Evolutionary conservation across 176 grass and related monocot species (phyloP).

Genomic region (Tillandsia leiboldiana): DNA sequence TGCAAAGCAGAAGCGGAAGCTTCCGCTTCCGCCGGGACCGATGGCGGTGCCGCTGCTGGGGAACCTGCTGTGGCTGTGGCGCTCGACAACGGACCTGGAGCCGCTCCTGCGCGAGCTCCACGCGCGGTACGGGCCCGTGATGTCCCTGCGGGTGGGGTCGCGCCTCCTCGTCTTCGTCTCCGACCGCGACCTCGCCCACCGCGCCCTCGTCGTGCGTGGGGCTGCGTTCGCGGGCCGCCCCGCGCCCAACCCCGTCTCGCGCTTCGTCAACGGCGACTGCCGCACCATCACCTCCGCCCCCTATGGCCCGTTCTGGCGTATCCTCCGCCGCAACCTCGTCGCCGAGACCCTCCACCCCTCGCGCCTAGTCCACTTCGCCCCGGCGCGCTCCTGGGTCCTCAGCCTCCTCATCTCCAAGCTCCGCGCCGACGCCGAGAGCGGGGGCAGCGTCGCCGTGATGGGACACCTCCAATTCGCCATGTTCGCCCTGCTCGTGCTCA

Average conservation of each 20-base stretch:
- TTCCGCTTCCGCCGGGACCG: slow-evolving; percentile 38
- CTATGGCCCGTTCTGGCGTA: slow-evolving; percentile 43
- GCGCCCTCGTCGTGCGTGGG: slow-evolving; percentile 36
- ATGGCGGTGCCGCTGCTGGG: slow-evolving; percentile 32
- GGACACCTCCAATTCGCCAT: slow-evolving; percentile 42
- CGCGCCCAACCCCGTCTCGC: neutral
- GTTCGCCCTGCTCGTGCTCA: slow-evolving; percentile 52
- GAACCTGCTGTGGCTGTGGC: slow-evolving; percentile 29
- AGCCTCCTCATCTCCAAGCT: slow-evolving; percentile 13
- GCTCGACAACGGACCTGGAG: slow-evolving; percentile 15
- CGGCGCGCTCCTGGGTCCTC: slow-evolving; percentile 31
- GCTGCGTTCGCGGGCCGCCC: slow-evolving; percentile 36
- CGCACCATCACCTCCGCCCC: slow-evolving; percentile 30
- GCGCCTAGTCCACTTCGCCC: slow-evolving; percentile 22
- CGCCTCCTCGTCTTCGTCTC: slow-evolving; percentile 31
- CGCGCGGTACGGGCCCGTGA: slow-evolving; percentile 24
- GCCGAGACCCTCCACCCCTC: slow-evolving; percentile 48
- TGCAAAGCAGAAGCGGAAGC: no score
- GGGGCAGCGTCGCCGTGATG: neutral
- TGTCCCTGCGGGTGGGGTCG: slow-evolving; percentile 34
- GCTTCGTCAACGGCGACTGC: slow-evolving; percentile 17
- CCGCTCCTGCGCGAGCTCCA: slow-evolving; percentile 34
- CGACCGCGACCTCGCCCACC: slow-evolving; percentile 36
- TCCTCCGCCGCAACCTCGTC: slow-evolving; percentile 47
- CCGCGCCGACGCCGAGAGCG: neutral